Base-by-base conservation (phyloP, 2,329 filamentous ascomycete species). In the Onygena corvina region DNA sequence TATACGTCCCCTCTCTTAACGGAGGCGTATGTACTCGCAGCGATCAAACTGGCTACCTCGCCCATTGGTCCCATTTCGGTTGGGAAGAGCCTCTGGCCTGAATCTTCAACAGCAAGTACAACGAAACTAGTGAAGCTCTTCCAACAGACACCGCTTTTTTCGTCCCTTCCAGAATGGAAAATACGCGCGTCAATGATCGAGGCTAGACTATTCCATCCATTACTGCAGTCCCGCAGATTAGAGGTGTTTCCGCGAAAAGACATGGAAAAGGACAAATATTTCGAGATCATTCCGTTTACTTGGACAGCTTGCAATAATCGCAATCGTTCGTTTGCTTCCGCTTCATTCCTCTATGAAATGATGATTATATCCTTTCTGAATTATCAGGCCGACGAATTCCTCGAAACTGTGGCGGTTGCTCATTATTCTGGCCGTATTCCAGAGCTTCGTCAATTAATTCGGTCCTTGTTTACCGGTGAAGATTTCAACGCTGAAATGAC, bases 21-120 rank as follows among this genome's bases (percentile, higher is more conserved):
- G 12, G 51, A 61, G 35, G 54, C 56, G 23, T 63, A 63, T 50
- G 51, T 55, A 33, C 46, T 64, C n/a, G 60, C 61, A 36, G 62
- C 61, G 8, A 45, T 61, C n/a, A 54, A 56, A 48, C n/a, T n/a
- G n/a, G n/a, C n/a, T n/a, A n/a, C n/a, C n/a, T n/a, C n/a, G n/a
- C n/a, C n/a, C n/a, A n/a, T n/a, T n/a, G n/a, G n/a, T n/a, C n/a
- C n/a, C n/a, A n/a, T n/a, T n/a, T n/a, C n/a, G n/a, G n/a, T n/a
- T n/a, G n/a, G n/a, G n/a, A n/a, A n/a, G n/a, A n/a, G n/a, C n/a
- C n/a, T n/a, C n/a, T n/a, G n/a, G n/a, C n/a, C n/a, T n/a, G n/a
- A n/a, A n/a, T n/a, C n/a, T n/a, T n/a, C n/a, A n/a, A n/a, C n/a
- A n/a, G n/a, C n/a, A n/a, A n/a, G n/a, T n/a, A n/a, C n/a, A n/a